Evolutionary conservation across 2,329 filamentous ascomycete species (phyloP), one percentile per base, ranked within the genome.

Genomic region (Penicillium sp.): DNA sequence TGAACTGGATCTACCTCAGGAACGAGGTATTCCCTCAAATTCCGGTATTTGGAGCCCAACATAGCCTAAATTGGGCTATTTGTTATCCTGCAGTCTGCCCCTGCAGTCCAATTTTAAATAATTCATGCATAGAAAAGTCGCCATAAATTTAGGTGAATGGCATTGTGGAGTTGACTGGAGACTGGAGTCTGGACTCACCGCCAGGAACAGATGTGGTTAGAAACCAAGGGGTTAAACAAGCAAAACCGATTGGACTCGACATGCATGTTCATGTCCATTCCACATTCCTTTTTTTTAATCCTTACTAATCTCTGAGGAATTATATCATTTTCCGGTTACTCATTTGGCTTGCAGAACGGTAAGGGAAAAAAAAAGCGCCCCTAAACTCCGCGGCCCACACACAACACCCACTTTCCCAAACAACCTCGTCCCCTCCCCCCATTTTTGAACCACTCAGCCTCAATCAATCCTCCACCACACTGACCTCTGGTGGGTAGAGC

Each of bases 171-270:
- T 51, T 35, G 26, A 35, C 19, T 29, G 11, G 27, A 43, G 26
- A 35, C 19, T 29, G 11, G 27, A 43, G 49, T 47, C 23, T 42
- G n/a, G 53, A 61, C 53, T 61, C 59, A 61, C 59, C 59, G 59
- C 59, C 59, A 58, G 55, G 50, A 23, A 58, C 48, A n/a, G 19
- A 61, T 54, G 50, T 50, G 59, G 56, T 59, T 37, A 21, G 31
- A 19, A 54, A 43, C 43, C 46, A 44, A 26, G 53, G 46, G 52
- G 26, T 26, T 13, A 23, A 25, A 46, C 25, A 25, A 25, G 19
- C 29, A 14, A 23, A 47, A 53, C 29, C 50, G 42, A 58, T 58
- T 48, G 56, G 51, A 57, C 31, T 52, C 11, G 29, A 26, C 10
- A 29, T 33, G 19, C 33, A 23, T 6, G 4, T 16, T 29, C 35